These are phyloP conservation scores for Penicillium sp. DNA, from an alignment of 2,329 filamentous ascomycete genomes.

Conservation along the genomic window DNA sequence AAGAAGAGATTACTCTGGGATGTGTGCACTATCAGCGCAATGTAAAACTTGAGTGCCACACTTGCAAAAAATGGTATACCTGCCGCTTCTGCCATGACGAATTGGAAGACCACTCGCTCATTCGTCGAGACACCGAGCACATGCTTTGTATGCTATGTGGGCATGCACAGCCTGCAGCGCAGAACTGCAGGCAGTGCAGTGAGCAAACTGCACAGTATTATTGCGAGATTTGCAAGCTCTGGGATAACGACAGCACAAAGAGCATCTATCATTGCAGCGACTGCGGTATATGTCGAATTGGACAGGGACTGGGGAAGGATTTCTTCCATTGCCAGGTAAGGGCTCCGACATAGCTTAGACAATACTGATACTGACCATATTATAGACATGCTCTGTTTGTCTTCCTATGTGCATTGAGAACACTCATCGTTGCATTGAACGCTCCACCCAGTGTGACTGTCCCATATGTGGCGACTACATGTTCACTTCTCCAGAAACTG, in stretches of 20 bases:
- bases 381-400: constrained; percentile 86
- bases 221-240: constrained; percentile 90
- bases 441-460: constrained; percentile 91
- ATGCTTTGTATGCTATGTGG: constrained; percentile 98
- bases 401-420: constrained; percentile 82
- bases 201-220: constrained; percentile 83
- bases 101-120: constrained; percentile 72
- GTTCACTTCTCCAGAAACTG: constrained; percentile 83
- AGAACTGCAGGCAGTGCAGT: constrained; percentile 74
- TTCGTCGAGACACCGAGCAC: constrained; percentile 79
- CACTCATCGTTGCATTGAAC: constrained; percentile 90
- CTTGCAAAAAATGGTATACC: constrained; percentile 88
- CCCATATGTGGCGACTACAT: constrained; percentile 96
- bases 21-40: constrained; percentile 94
- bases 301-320: constrained; percentile 88
- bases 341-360: neutral
- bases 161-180: constrained; percentile 76
- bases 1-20: constrained; percentile 61
- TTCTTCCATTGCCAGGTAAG: constrained; percentile 96
- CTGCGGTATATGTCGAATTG: constrained; percentile 91
- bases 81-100: constrained; percentile 93
- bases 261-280: constrained; percentile 95
- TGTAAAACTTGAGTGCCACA: constrained; percentile 90
- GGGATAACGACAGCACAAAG: constrained; percentile 89
- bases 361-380: constrained; percentile 16